Base-by-base conservation (phyloP, 495 filamentous ascomycete genomes). In the Tetracladium setigerum region DNA sequence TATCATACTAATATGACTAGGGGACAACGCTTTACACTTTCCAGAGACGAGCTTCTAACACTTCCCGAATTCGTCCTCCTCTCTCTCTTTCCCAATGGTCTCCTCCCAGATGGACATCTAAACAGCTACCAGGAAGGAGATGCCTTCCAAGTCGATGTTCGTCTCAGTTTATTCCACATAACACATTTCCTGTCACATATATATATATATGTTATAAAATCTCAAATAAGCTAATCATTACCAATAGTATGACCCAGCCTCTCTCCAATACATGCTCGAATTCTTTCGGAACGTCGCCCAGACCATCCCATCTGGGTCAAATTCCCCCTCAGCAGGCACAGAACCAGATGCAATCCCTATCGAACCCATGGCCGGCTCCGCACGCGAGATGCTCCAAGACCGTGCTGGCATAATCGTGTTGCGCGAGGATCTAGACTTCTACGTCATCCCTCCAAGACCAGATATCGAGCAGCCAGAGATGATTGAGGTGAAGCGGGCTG, bases 251-350 rank as follows among this genome's bases (percentile, higher is more conserved):
- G 92, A 99, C 63, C 91, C 92, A 24, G 79, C 82, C 19, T 95
- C 89, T 31, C 77, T 99, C 19, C 88, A 96, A 66, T 99, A 97
- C 71, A 99, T 99, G 94, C 78, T 99, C 40, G 92, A 97, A 54
- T 99, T 99, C 69, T 99, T 99, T 73, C 87, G 92, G 35, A 81
- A 80, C 41, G 90, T 99, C 43, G 91, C 92, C 27, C 88, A 95
- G 60, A 91, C 86, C 24, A 96, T 99, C 43, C 89, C 90, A 10
- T 76, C 76, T 19, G 77, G 83, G 35, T 68, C 74, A 10, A 73
- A 73, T 30, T 83, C 84, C 10, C 75, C 78, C 8, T 76, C 69
- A 33, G 70, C 77, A 34, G 78, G 74, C 9, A 73, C 75, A 2
- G 82, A 84, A 22, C 61, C 71, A 17, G 83, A 86, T 30, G 74